A percentile compares a stretch with the other conserved stretches of the same genome.
Evolutionary conservation across 2,329 filamentous ascomycete species (phyloP).

Genomic region (Periconia macrospinosa): DNA sequence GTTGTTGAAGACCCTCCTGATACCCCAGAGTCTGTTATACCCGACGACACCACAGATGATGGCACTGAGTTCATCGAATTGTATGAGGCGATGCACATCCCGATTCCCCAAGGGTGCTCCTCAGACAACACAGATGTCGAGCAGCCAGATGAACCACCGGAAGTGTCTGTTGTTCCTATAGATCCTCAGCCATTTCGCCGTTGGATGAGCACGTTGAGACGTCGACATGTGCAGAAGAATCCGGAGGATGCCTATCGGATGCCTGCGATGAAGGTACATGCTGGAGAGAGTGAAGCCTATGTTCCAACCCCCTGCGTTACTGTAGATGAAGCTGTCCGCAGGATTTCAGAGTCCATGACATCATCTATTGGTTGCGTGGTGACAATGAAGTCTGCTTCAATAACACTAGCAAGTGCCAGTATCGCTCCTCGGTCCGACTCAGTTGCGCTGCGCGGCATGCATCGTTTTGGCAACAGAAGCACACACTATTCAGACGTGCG

Average conservation of each 20-base stretch:
- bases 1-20: constrained; percentile 9
- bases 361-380: constrained; percentile 80
- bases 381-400: constrained; percentile 78
- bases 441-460: constrained; percentile 63
- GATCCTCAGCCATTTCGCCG: constrained; percentile 61
- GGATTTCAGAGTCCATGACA: constrained; percentile 60
- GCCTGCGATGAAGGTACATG: constrained; percentile 41
- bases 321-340: constrained; percentile 33
- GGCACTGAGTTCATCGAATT: constrained; percentile 27
- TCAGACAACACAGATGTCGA: constrained; percentile 22
- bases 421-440: constrained; percentile 60
- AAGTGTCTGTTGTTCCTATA: background rate
- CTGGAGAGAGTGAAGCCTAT: constrained; percentile 10
- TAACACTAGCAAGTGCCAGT: constrained; percentile 75
- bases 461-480: constrained; percentile 61
- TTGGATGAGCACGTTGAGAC: constrained; percentile 73
- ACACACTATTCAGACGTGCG: constrained; percentile 64
- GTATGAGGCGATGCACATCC: constrained; percentile 36
- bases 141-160: constrained; percentile 5
- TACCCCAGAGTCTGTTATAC: constrained; percentile 13
- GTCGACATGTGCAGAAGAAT: constrained; percentile 49
- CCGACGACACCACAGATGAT: constrained; percentile 16
- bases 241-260: constrained; percentile 40
- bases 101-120: constrained; percentile 24
- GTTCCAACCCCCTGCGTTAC: constrained; percentile 10